Conservation (phyloP, 768 basidiomycete genomes). For the Trametes maxima region DNA sequence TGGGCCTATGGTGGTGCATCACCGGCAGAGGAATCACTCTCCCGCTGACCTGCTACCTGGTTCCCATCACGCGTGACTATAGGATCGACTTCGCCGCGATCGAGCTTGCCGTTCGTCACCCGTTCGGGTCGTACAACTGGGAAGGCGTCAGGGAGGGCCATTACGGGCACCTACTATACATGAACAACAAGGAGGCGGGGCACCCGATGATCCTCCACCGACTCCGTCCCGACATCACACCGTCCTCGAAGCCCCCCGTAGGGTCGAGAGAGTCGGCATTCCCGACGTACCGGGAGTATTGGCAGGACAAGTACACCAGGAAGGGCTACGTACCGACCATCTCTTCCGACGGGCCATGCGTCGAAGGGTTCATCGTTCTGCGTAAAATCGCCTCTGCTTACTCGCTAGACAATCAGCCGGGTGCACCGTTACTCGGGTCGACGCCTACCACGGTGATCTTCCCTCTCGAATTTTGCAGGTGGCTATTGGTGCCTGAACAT, state of each 20-base stretch:
- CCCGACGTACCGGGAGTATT: slow-evolving; percentile 63
- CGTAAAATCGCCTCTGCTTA: slow-evolving; percentile 34
- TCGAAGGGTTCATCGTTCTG: slow-evolving; percentile 55
- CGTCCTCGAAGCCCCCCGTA: slow-evolving; percentile 55
- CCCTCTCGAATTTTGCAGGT: slow-evolving; percentile 51
- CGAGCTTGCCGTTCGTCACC: slow-evolving; percentile 48
- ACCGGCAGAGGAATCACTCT: slow-evolving; percentile 56
- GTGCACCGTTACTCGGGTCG: slow-evolving; percentile 13
- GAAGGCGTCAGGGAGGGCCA: slow-evolving; percentile 48
- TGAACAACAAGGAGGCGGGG: slow-evolving; percentile 57
- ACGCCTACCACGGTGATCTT: slow-evolving; percentile 34
- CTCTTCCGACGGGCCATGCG: slow-evolving; percentile 58
- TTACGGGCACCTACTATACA: slow-evolving; percentile 53
- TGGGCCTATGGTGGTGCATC: slow-evolving; percentile 63
- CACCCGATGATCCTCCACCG: slow-evolving; percentile 56
- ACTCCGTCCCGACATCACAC: slow-evolving; percentile 68
- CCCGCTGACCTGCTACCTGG: slow-evolving; percentile 62
- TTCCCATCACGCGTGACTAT: slow-evolving; percentile 54
- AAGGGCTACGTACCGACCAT: slow-evolving; percentile 45
- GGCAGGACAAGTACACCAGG: slow-evolving; percentile 54
- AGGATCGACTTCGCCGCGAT: slow-evolving; percentile 64
- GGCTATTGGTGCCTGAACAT: slow-evolving; percentile 53
- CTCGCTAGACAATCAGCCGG: slow-evolving; percentile 32
- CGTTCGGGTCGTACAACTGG: slow-evolving; percentile 60
- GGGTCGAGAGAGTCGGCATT: slow-evolving; percentile 52